Evolutionary conservation across 192 early-diverging fungal species (phyloP).

Genomic region (Entrophospora sp.): DNA sequence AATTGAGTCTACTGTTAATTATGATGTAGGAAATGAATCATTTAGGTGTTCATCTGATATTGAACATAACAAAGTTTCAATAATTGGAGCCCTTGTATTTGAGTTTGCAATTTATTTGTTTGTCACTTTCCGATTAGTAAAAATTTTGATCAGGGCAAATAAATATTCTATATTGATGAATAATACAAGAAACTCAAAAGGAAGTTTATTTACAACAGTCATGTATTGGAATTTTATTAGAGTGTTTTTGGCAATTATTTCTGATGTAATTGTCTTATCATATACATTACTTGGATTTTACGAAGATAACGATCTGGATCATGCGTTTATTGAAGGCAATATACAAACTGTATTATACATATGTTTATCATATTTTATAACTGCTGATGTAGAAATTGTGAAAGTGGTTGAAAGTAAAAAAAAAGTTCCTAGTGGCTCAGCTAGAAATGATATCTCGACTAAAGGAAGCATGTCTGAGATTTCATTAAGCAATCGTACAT

Average conservation of each 20-base stretch:
- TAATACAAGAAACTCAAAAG: not conserved
- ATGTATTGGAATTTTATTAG: conserved; percentile 21
- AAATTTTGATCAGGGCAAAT: not conserved
- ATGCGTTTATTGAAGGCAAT: not conserved
- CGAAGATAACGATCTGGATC: not conserved
- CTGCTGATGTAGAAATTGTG: conserved; percentile 17
- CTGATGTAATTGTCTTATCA: not conserved
- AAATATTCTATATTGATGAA: not conserved
- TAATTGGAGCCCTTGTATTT: not conserved
- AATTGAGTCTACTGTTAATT: not conserved
- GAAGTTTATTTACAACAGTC: conserved; percentile 13
- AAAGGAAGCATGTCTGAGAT: not conserved
- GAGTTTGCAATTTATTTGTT: not conserved
- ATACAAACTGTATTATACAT: not conserved
- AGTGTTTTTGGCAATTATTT: not conserved
- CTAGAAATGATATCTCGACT: not conserved
- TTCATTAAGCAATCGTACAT: not conserved
- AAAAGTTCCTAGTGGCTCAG: not conserved
- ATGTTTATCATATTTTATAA: not conserved
- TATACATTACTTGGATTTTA: no score
- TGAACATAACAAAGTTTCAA: no score
- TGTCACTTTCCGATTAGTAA: not conserved
- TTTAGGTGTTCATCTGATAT: no score
- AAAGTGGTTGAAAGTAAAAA: not conserved
- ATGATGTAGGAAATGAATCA: no score